These are phyloP conservation scores for Globisporangium solare DNA, from an alignment of 352 stramenopile species.

Conservation along the genomic window DNA sequence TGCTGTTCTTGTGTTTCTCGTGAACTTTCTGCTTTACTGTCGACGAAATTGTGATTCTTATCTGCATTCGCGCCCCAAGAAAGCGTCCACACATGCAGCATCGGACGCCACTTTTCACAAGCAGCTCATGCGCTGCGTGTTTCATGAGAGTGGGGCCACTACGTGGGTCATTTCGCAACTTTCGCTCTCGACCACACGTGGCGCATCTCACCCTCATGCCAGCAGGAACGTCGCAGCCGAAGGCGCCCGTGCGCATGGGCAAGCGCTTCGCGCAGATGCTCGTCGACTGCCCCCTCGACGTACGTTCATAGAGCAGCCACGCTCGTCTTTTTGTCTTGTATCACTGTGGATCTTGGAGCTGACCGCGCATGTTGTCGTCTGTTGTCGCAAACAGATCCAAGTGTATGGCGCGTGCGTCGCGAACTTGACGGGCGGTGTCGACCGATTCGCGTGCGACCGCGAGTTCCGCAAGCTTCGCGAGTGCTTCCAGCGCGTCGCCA, in stretches of 20 bases:
- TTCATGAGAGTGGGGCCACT: too few relatives aligned
- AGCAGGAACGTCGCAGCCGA: constrained; percentile 11
- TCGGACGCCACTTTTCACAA: too few relatives aligned
- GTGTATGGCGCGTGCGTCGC: constrained; percentile 79
- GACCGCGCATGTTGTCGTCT: not conserved
- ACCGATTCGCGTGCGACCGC: constrained; percentile 47
- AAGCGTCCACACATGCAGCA: too few relatives aligned
- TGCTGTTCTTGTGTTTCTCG: not conserved
- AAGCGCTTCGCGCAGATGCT: constrained; percentile 71
- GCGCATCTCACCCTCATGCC: not conserved
- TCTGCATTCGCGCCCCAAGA: too few relatives aligned
- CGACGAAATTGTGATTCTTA: too few relatives aligned
- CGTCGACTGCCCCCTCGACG: constrained; percentile 52
- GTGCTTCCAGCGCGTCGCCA: constrained; percentile 55
- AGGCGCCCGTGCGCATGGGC: constrained; percentile 51
- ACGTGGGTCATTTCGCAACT: constrained; percentile 15
- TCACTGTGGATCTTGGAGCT: not conserved
- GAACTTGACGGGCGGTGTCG: constrained; percentile 46
- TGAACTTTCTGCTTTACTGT: too few relatives aligned
- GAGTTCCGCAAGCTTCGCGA: constrained; percentile 72
- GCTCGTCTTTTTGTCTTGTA: not conserved
- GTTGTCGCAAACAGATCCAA: constrained; percentile 41
- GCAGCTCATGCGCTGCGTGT: too few relatives aligned
- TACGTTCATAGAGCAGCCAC: constrained; percentile 16
- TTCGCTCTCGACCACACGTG: constrained; percentile 6